Base-by-base conservation (phyloP, 73 alveolate species). In the Paramecium octaurelia region DNA sequence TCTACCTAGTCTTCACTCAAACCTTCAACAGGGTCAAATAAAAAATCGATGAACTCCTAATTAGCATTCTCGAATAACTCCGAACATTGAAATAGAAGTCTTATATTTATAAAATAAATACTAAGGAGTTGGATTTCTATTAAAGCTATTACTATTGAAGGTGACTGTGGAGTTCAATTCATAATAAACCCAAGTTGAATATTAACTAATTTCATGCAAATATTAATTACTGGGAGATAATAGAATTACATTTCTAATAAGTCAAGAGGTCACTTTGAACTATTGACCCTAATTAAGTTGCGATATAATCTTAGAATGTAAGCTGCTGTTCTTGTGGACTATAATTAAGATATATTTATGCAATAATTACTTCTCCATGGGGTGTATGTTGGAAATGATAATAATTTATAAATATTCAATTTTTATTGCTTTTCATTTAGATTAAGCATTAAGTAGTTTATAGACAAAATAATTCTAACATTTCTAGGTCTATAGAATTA, bases 401-500 rank as follows among this genome's bases (percentile, higher is more conserved):
- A 23, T 23, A 64, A 31, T 12, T 8, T 64, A 54, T 54, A 14
- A 64, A 64, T 29, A 12, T 35, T 36, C 59, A 73, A 73, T 73
- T 8, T 31, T 40, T 16, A 73, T 73, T 64, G 20, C 9, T 64
- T 64, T 24, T 64, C 84, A 64, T 64, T 64, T 64, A 64, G 2
- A 27, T 14, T n/a, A 87, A 77, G 68, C 84, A 50, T 60, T 73
- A 68, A 2, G 88, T 36, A 23, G 58, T 60, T 73, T 92, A 54
- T 23, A 92, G 76, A 20, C 80, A 89, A 59, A 92, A 94, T 31
- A 85, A 76, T n/a, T 94, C 94, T n/a, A 94, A 73, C 93, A 94
- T 91, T 88, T 94, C 96, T 46, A 77, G 86, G 88, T 94, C 96
- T 16, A 94, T 31, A 2, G 92, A 93, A 14, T 94, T 92, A 9